Evolutionary conservation across 768 basidiomycete species (phyloP).

Genomic region (Suillus luteus): DNA sequence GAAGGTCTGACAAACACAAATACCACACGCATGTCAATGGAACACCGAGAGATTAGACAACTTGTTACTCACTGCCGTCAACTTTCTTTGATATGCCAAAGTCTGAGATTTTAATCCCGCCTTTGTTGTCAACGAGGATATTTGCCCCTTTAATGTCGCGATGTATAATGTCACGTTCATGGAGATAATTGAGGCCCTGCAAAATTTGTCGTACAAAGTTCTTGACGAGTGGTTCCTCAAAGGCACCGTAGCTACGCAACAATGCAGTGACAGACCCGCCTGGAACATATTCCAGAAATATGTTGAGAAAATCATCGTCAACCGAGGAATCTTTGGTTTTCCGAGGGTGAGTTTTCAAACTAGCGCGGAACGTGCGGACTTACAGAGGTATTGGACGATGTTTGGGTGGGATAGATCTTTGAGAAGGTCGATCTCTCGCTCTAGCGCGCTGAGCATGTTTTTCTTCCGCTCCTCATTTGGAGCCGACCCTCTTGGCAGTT

Average conservation of each 20-base stretch:
- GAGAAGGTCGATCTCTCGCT: conserved; percentile 92
- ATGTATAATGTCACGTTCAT: conserved; percentile 99
- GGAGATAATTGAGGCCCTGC: conserved; percentile 86
- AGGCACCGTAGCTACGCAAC: conserved; percentile 88
- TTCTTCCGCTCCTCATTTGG: conserved; percentile 92
- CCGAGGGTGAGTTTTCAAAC: conserved; percentile 1
- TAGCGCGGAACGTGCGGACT: conserved; percentile 31
- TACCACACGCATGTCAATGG: conserved; percentile 36
- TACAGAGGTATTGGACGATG: conserved; percentile 97
- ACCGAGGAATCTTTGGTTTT: conserved; percentile 77
- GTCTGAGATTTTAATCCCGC: conserved; percentile 96
- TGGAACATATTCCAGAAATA: conserved; percentile 96
- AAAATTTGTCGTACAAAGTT: conserved; percentile 94
- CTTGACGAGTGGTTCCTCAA: conserved; percentile 88
- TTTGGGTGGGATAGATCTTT: conserved; percentile 93
- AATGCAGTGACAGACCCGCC: conserved; percentile 92
- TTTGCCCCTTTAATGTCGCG: conserved; percentile 99
- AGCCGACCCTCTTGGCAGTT: conserved; percentile 79
- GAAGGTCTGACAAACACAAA: conserved; percentile 33
- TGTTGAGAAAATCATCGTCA: conserved; percentile 89
- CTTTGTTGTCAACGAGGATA: conserved; percentile 97
- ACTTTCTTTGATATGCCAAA: conserved; percentile 98
- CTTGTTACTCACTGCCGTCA: conserved; percentile 79
- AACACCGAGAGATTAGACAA: conserved; percentile 2
- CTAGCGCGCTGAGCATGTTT: conserved; percentile 88